Conservation (phyloP, 2,329 filamentous ascomycete genomes). For the Lachnum nothofagi region DNA sequence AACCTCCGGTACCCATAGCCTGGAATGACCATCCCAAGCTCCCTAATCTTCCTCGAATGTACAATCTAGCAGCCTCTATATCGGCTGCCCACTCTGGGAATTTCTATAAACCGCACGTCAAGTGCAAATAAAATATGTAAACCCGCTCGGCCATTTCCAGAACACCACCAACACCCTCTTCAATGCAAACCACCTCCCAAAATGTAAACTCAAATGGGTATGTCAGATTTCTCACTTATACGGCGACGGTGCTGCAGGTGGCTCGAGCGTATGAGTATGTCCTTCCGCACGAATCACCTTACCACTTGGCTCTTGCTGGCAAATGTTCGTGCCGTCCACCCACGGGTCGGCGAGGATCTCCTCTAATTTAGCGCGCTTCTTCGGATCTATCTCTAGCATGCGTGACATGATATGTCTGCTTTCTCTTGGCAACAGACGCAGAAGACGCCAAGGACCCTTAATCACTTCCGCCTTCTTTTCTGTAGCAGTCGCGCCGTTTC, state of each 20-base stretch:
- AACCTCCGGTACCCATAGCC: neutral
- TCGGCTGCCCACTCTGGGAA: slow-evolving; percentile 5
- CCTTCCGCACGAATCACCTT: slow-evolving; percentile 66
- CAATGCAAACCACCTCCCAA: slow-evolving; percentile 4
- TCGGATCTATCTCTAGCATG: slow-evolving; percentile 88
- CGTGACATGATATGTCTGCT: slow-evolving; percentile 82
- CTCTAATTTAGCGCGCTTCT: slow-evolving; percentile 73
- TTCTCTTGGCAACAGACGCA: slow-evolving; percentile 82
- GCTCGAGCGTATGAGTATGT: slow-evolving; percentile 82
- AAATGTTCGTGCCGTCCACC: slow-evolving; percentile 81
- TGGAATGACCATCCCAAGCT: no score
- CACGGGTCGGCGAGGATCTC: slow-evolving; percentile 86
- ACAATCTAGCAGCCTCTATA: slow-evolving; percentile 26
- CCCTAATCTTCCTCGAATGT: slow-evolving; percentile 13
- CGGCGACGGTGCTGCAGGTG: slow-evolving; percentile 46
- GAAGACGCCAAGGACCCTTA: slow-evolving; percentile 83
- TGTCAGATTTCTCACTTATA: slow-evolving; percentile 15
- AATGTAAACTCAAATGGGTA: neutral
- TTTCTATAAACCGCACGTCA: slow-evolving; percentile 15
- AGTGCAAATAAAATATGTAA: slow-evolving; percentile 4
- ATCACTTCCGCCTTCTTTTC: slow-evolving; percentile 67
- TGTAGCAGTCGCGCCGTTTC: slow-evolving; percentile 16
- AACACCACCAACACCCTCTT: slow-evolving; percentile 14
- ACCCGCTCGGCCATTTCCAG: no score
- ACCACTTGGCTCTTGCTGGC: slow-evolving; percentile 75